Conservation (phyloP, 495 filamentous ascomycete species). For the Lasiosphaeria ovina region DNA sequence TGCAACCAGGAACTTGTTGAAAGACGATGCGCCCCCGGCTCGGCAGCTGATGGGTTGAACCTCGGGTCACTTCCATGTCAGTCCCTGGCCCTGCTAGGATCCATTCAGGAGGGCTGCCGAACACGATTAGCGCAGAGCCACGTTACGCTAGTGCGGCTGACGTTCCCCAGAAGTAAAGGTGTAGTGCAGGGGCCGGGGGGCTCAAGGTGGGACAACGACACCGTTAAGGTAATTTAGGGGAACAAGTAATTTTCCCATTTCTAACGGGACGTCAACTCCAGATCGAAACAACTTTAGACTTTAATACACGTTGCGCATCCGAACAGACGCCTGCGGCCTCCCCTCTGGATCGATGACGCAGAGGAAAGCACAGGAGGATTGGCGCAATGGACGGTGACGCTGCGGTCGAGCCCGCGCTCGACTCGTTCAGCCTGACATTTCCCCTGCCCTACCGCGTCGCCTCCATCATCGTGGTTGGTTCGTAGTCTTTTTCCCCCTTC, state of each 20-base stretch:
- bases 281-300: too few relatives aligned
- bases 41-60: too few relatives aligned
- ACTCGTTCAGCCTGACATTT: constrained; percentile 78
- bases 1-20: too few relatives aligned
- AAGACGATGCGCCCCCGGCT: too few relatives aligned
- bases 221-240: neutral
- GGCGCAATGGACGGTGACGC: constrained; percentile 74
- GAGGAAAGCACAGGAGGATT: neutral
- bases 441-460: constrained; percentile 85
- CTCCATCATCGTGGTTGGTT: constrained; percentile 76
- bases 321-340: too few relatives aligned
- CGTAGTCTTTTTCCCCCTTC: constrained; percentile 12
- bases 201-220: neutral
- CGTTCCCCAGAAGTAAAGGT: neutral
- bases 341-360: constrained; percentile 24
- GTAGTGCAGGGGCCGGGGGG: neutral
- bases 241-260: neutral
- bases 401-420: constrained; percentile 74
- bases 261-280: too few relatives aligned
- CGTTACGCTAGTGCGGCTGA: neutral
- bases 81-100: neutral
- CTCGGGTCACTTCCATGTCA: too few relatives aligned
- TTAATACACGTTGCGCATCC: too few relatives aligned
- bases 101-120: neutral
- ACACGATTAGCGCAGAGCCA: neutral